Conservation (phyloP, 192 early-diverging fungal species). For the Entrophospora sp. region DNA sequence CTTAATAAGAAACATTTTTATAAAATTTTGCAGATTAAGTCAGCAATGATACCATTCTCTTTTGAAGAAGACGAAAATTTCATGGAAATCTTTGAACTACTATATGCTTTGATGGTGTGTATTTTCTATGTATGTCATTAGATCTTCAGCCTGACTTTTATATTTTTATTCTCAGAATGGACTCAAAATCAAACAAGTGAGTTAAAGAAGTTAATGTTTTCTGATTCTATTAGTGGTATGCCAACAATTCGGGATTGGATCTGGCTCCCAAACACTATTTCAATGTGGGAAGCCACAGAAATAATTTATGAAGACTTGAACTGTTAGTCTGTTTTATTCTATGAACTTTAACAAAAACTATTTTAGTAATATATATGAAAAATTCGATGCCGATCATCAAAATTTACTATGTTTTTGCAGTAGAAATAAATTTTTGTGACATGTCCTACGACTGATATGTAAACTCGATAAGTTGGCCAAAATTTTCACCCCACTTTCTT, state of each 20-base stretch:
- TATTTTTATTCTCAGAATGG: conserved; percentile 11
- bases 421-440: no score
- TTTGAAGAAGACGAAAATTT: conserved; percentile 12
- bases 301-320: no score
- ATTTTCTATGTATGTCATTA: conserved; percentile 2
- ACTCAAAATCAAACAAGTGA: conserved; percentile 5
- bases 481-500: no score
- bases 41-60: conserved; percentile 2
- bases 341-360: no score
- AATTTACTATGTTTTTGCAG: no score
- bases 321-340: no score
- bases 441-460: no score
- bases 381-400: no score
- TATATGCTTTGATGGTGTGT: conserved; percentile 16
- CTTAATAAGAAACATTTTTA: not conserved
- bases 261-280: conserved; percentile 3
- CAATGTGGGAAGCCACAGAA: conserved; percentile 1
- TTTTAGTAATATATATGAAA: no score
- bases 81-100: conserved; percentile 7
- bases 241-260: conserved; percentile 17
- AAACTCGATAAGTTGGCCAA: no score
- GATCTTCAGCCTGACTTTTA: not conserved
- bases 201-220: conserved; percentile 3
- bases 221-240: not conserved
- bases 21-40: not conserved